Evolutionary conservation across 1,284 basidiomycete genomes (phyloP), one percentile per base, ranked within the genome.

Genomic region (Rhizoctonia solani): DNA sequence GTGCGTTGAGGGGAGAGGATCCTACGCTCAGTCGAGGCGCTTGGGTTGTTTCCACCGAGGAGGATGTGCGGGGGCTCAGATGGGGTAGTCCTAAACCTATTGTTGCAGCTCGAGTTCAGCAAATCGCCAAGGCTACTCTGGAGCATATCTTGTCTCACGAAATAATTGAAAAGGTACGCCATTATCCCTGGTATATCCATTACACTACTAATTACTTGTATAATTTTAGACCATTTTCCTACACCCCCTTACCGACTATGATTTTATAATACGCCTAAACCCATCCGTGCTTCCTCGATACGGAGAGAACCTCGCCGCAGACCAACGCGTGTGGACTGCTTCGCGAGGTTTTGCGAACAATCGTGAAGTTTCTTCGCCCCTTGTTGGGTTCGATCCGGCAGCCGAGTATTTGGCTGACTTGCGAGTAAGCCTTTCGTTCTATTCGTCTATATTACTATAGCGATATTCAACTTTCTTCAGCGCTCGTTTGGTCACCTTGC

Each of bases 351-450:
- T 77, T 80, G 44, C 69, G 49, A 8, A 65, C 53, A 50, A 32
- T 41, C 68, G 66, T 69, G 76, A 72, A 21, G 75, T 74, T 23
- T 71, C 72, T 8, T 72, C 69, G 25, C 75, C 77, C 0, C 81
- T 84, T 32, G 83, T 90, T n/a, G 91, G 85, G 1, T 95, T 94
- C 73, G 93, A 98, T 76, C 90, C 93, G 0, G 89, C 86, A 0
- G 77, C 77, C n/a, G 74, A 86, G 68, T 82, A 94, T 42, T 85
- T 89, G 69, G 74, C 81, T 32, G 90, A 94, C 72, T 77, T 95
- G 3, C 82, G 87, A 80, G 92, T 91, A 69, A 55, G 83, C 75
- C 16, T 5, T 6, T 34, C 1, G 41, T 56, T 58, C 16, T 21
- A n/a, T 4, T 27, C 54, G n/a, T 23, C 50, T 39, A 25, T 34